A percentile compares a stretch with the other conserved stretches of the same genome.
These are phyloP conservation scores for Monosporozyma aerobia DNA, from an alignment of 805 yeast species.

Conservation along the genomic window DNA sequence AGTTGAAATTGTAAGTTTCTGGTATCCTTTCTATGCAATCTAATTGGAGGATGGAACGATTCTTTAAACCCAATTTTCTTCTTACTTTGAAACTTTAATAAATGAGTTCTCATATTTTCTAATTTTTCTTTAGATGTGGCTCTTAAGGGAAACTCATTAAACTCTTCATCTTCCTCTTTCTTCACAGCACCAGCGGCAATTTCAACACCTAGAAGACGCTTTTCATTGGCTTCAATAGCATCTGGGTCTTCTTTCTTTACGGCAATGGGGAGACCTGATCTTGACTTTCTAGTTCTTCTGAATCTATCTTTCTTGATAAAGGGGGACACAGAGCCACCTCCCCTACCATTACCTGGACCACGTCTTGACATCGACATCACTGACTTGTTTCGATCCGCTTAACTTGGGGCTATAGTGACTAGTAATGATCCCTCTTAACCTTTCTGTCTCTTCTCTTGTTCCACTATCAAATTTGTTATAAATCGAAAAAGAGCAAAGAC, in stretches of 20 bases:
- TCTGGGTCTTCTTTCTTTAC: conserved; percentile 30
- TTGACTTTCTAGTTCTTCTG: conserved; percentile 26
- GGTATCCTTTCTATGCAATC: conserved; percentile 91
- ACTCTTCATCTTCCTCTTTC: conserved; percentile 19
- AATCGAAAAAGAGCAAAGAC: neutral
- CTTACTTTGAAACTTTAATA: conserved; percentile 70
- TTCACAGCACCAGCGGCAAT: conserved; percentile 6
- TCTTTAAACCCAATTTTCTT: conserved; percentile 60
- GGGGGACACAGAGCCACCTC: conserved; percentile 24
- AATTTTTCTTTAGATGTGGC: conserved; percentile 68
- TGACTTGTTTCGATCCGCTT: neutral
- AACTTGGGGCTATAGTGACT: neutral
- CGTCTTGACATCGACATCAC: conserved; percentile 6
- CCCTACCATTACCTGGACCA: conserved; percentile 5
- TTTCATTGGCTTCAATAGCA: conserved; percentile 19
- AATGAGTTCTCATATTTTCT: conserved; percentile 65
- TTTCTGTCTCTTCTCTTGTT: neutral
- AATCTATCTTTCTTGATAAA: conserved; percentile 30
- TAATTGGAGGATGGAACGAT: conserved; percentile 71
- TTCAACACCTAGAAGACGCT: conserved; percentile 15
- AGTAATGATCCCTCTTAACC: neutral
- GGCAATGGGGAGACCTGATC: neutral
- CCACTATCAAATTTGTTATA: neutral
- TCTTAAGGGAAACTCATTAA: conserved; percentile 40
- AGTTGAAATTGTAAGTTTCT: conserved; percentile 80